Base-by-base conservation (phyloP, 2,329 filamentous ascomycete genomes). In the Nothophoma quercina region DNA sequence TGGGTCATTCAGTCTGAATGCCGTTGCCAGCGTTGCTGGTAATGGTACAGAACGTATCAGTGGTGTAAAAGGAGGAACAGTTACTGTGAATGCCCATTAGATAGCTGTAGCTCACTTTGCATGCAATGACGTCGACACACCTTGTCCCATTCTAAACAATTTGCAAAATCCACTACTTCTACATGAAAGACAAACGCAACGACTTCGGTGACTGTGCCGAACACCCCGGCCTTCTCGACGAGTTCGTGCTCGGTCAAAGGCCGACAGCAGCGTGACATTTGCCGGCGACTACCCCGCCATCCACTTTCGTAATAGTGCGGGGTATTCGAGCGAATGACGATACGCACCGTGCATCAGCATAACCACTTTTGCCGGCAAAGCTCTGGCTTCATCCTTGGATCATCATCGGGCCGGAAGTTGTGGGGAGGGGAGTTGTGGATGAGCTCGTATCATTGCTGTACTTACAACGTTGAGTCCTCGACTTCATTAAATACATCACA, bases 241-340 rank as follows among this genome's bases (percentile, higher is more conserved):
- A 62, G 56, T 5, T 26, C 45, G 16, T 26, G 38, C 32, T 55
- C 55, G 56, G 53, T 41, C 56, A 64, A 56, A 56, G 44, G 55
- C 61, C 61, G 58, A 63, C 54, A 42, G 61, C 54, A 42, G 59
- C 39, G 53, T 45, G 49, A 59, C 50, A 56, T 57, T 53, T 58
- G 45, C 60, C 60, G 57, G 42, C 26, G 19, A 40, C 21, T 62
- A 62, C 60, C 60, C 63, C 63, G 53, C 63, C 54, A 59, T 50
- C 58, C 39, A 19, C 15, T 46, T 58, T 48, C 5, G 53, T 29
- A 21, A 26, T 60, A 63, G 61, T 60, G 63, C 63, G 63, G 62
- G 61, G 59, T 55, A 48, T 25, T 22, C 12, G n/a, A 29, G 54
- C 57, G 57, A 60, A 61, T 59, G 34, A 48, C 45, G 57, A 44